phyloP scores from a whole-genome alignment of 2,329 filamentous ascomycete species.

The Diplodia sapinea region DNA sequence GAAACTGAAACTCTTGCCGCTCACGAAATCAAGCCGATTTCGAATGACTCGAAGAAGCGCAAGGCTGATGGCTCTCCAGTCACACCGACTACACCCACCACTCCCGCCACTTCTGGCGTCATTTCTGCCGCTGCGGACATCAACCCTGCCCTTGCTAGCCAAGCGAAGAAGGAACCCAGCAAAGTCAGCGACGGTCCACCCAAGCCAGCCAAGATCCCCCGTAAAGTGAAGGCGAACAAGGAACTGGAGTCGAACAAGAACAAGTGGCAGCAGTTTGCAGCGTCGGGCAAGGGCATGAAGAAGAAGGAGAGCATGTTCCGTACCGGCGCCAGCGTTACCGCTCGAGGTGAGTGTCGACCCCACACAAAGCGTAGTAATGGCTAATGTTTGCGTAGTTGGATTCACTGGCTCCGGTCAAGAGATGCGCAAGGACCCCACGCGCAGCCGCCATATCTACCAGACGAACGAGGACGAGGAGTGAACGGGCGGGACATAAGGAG shows the following conservation, averaged over 20 bases:
- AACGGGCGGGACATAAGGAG: not conserved
- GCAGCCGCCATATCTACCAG: constrained; percentile 50
- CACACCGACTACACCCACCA: constrained; percentile 51
- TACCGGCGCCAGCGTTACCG: constrained; percentile 83
- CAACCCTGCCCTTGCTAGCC: constrained; percentile 67
- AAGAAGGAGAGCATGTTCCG: constrained; percentile 98
- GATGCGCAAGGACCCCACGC: constrained; percentile 89
- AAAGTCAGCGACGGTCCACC: constrained; percentile 66
- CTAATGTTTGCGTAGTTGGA: constrained; percentile 69
- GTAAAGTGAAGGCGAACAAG: constrained; percentile 85
- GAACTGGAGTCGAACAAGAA: constrained; percentile 88
- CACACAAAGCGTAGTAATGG: constrained; percentile 25
- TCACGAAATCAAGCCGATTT: constrained; percentile 43
- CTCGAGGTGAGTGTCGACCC: constrained; percentile 69
- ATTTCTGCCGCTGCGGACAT: constrained; percentile 72
- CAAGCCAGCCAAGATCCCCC: constrained; percentile 70
- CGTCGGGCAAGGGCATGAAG: constrained; percentile 66
- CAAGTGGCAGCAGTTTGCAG: constrained; percentile 93
- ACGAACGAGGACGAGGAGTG: constrained; percentile 21
- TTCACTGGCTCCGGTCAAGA: constrained; percentile 94
- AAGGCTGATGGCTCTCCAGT: constrained; percentile 79
- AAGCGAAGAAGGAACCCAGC: constrained; percentile 67
- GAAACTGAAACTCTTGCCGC: constrained; percentile 78
- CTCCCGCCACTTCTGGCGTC: constrained; percentile 55
- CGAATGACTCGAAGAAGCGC: constrained; percentile 63